Conservation (phyloP, 2,329 filamentous ascomycete genomes). For the Cercospora nicotianae region DNA sequence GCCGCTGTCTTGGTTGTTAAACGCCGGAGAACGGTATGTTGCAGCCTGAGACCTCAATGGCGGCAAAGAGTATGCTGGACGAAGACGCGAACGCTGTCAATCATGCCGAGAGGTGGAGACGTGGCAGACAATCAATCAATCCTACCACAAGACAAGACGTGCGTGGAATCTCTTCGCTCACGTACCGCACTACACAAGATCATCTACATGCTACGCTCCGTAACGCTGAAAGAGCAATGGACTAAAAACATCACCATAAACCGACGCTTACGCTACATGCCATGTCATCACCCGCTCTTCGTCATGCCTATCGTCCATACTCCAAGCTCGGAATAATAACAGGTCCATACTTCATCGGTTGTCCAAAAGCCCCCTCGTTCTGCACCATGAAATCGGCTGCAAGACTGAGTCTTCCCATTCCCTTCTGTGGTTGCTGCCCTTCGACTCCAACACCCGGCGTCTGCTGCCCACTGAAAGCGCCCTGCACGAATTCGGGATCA, state of each 20-base stretch:
- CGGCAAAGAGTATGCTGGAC: neutral
- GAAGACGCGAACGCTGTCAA: neutral
- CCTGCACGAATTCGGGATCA: conserved; percentile 74
- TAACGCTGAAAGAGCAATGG: neutral
- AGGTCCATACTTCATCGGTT: conserved; percentile 92
- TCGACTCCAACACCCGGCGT: conserved; percentile 19
- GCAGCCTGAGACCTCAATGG: neutral
- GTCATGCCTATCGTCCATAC: conserved; percentile 45
- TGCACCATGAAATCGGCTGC: conserved; percentile 98
- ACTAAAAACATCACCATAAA: neutral
- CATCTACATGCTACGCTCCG: conserved; percentile 3
- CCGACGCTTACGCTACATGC: neutral
- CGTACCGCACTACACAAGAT: neutral
- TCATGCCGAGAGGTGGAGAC: neutral
- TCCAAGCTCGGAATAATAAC: conserved; percentile 80
- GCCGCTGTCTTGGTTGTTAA: neutral
- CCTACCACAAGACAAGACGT: no score
- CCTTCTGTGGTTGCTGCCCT: conserved; percentile 25
- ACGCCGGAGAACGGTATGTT: neutral
- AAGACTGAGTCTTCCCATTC: conserved; percentile 64
- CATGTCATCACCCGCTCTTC: neutral
- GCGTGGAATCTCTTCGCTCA: neutral
- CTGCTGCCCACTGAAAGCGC: conserved; percentile 29
- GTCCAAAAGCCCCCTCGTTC: conserved; percentile 76
- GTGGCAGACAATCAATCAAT: neutral